Base-by-base conservation (phyloP, 495 filamentous ascomycete genomes). In the Melanomma pulvis-pyrius region DNA sequence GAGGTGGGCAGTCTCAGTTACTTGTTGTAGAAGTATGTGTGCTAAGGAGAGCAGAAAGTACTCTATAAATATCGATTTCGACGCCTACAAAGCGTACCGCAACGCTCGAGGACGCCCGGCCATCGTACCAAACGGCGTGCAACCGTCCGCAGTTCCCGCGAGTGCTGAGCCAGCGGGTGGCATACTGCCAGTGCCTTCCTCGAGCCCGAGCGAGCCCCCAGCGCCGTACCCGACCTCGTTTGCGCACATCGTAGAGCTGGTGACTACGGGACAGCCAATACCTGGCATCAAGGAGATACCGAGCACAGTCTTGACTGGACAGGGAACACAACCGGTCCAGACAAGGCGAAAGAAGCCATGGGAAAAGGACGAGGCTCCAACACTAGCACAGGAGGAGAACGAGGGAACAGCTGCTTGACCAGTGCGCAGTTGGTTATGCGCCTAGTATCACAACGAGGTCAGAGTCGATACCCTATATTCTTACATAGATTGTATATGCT, bases 281-380 rank as follows among this genome's bases (percentile, higher is more conserved):
- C 90, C 92, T 0, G 94, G 94, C 1, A 96, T 98, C 71, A 87
- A 87, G 67, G 82, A 97, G 65, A 94, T 98, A 67, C 92, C 96
- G 15, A 83, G 91, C 66, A 94, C 87, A 0, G 83, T 97, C 7
- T 82, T 94, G 29, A 78, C 84, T 25, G 88, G 87, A 1, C 83
- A 88, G 67, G 85, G 81, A 21, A 81, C 86, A n/a, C 74, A 78
- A 41, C 74, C 82, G 13, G 81, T 75, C 26, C 78, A 76, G 32
- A 70, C 79, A 56, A 84, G 77, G 72, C 82, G 90, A 73, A 81
- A 76, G 71, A 96, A 96, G 74, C 92, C 92, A 2, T 96, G 92
- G 92, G 92, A 96, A 77, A 86, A 79, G 57, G 69, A 61, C 24
- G 60, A 49, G 13, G n/a, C 30, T 21, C 22, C n/a, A 19, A 32